Conservation (phyloP, 176 grass and related monocot genomes). For the Triticum monococcum region DNA sequence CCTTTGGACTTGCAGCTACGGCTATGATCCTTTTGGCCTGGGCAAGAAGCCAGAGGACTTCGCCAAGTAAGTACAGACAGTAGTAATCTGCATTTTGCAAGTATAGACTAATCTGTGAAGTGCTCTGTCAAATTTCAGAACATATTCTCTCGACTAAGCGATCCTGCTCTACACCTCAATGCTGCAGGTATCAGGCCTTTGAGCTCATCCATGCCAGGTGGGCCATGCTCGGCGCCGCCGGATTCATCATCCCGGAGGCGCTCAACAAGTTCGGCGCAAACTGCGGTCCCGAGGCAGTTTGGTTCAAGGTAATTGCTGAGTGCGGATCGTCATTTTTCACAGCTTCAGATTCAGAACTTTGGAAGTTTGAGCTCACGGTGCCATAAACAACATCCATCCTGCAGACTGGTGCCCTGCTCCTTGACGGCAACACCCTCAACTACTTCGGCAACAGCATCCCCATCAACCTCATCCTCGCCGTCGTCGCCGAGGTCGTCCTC, state of each 20-base stretch:
- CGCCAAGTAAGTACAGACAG: constrained; percentile 53
- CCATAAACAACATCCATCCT: neutral
- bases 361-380: neutral
- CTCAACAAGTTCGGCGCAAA: constrained; percentile 96
- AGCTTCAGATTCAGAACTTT: neutral
- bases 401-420: constrained; percentile 91
- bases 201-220: constrained; percentile 96
- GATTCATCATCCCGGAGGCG: constrained; percentile 90
- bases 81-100: neutral
- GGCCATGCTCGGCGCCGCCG: constrained; percentile 97
- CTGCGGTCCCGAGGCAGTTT: constrained; percentile 95
- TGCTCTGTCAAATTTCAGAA: neutral
- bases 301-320: constrained; percentile 70
- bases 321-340: neutral
- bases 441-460: constrained; percentile 99
- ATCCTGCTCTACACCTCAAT: neutral
- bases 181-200: constrained; percentile 84
- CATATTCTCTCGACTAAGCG: neutral
- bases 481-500: constrained; percentile 76
- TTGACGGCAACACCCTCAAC: constrained; percentile 92
- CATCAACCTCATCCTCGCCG: constrained; percentile 79
- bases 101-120: neutral
- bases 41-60: constrained; percentile 99
- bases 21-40: constrained; percentile 93
- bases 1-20: constrained; percentile 66